Evolutionary conservation across 306 rosid species (phyloP).

Genomic region (Calophaca sinica): DNA sequence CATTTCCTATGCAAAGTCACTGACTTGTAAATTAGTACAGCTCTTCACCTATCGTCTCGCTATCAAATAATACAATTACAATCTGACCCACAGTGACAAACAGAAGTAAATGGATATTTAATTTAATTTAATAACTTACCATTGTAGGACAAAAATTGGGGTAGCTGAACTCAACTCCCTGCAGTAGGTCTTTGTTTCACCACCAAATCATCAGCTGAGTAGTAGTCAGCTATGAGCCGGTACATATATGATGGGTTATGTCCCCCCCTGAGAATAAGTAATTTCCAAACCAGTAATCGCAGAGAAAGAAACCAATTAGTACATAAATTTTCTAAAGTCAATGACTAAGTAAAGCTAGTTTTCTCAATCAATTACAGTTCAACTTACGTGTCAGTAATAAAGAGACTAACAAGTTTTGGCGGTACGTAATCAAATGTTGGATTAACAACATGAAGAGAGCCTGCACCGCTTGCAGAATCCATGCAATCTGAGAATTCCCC

Average conservation of each 20-base stretch:
- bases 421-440: slow-evolving; percentile 96
- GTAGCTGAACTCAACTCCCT: slow-evolving; percentile 61
- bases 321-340: slow-evolving; percentile 20
- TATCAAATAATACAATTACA: slow-evolving; percentile 13
- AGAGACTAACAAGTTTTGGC: slow-evolving; percentile 89
- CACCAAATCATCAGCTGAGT: slow-evolving; percentile 95
- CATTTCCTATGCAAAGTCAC: no score
- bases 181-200: slow-evolving; percentile 65
- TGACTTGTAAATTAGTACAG: not conserved
- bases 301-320: slow-evolving; percentile 30
- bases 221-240: slow-evolving; percentile 94
- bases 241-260: slow-evolving; percentile 96
- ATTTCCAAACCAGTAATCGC: slow-evolving; percentile 38
- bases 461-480: slow-evolving; percentile 80
- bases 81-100: not conserved
- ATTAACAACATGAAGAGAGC: slow-evolving; percentile 87
- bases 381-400: slow-evolving; percentile 97
- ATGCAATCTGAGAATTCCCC: slow-evolving; percentile 97
- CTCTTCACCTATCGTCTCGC: slow-evolving; percentile 19
- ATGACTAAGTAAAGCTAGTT: not conserved
- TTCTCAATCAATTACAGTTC: slow-evolving; percentile 27
- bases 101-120: not conserved
- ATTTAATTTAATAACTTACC: slow-evolving; percentile 43
- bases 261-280: slow-evolving; percentile 80
- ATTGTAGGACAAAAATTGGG: slow-evolving; percentile 41